Evolutionary conservation across 768 basidiomycete species (phyloP), one percentile per base, ranked within the genome.

Genomic region (Trametes villosa): DNA sequence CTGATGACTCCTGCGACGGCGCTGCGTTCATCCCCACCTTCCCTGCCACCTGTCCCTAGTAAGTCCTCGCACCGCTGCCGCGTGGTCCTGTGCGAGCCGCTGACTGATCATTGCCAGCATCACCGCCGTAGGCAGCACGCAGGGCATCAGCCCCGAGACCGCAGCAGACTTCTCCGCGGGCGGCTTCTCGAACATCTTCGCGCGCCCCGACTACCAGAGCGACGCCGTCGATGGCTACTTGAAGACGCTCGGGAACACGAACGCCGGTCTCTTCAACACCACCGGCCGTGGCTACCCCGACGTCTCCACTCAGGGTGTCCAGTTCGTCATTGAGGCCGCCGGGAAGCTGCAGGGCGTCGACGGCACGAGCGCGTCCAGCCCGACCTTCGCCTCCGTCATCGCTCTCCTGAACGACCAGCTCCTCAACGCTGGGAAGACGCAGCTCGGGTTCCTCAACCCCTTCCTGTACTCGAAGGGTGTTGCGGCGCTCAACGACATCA

Each of bases 281-380:
- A 53, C 54, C 55, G 59, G 64, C 11, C 57, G 82, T 81, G 88
- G 73, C 7, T 77, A 78, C 66, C 89, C 88, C 12, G 89, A 91
- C 63, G 86, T 91, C 22, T 73, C 88, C 0, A 86, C 88, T 0
- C 86, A 86, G 67, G 77, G 78, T 1, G 63, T 67, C 26, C 68
- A 74, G 40, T 88, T 82, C 75, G 71, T 72, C 15, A 77, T 89
- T 34, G 76, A 53, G 45, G 44, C 53, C 55, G 54, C 51, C 27
- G 67, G 66, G 11, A 20, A 66, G 44, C n/a, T 54, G 4, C 63
- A 50, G 18, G 52, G 64, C 20, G 72, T 72, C 45, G 68, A 62
- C 30, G 75, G 76, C 30, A 77, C 76, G 44, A 69, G 67, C 55
- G 72, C 70, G 65, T 73, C 74, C 30, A 69, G 69, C 56, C 75